A percentile compares a stretch with the other conserved stretches of the same genome.
Conservation (phyloP, 768 basidiomycete species). For the Leucogyrophana mollusca region DNA sequence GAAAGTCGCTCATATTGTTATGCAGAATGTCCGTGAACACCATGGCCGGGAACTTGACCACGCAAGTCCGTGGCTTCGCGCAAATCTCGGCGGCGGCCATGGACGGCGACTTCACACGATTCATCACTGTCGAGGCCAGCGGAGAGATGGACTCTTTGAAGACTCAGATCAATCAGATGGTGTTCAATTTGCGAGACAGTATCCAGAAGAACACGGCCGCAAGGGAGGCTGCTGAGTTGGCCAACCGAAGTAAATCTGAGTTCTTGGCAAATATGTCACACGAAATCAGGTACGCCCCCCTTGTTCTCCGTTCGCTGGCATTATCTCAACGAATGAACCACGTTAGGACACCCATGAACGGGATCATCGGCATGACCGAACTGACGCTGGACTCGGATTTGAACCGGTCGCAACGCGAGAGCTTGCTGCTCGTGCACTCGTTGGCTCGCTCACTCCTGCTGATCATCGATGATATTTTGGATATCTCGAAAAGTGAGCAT, state of each 20-base stretch:
- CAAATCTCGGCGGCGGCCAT: constrained; percentile 98
- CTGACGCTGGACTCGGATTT: constrained; percentile 95
- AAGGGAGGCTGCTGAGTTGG: constrained; percentile 93
- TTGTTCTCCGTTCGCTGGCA: constrained; percentile 4
- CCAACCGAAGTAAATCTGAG: constrained; percentile 96
- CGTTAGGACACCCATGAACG: constrained; percentile 99
- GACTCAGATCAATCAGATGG: constrained; percentile 99
- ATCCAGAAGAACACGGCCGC: constrained; percentile 99
- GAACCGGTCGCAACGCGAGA: constrained; percentile 92
- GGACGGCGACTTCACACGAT: constrained; percentile 97
- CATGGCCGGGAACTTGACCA: constrained; percentile 96
- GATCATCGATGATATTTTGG: constrained; percentile 99
- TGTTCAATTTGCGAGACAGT: constrained; percentile 92
- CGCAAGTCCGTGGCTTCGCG: constrained; percentile 97
- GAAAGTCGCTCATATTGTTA: constrained; percentile 3
- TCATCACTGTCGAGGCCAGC: constrained; percentile 97
- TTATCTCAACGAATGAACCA: constrained; percentile 6
- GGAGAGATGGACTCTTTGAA: constrained; percentile 99
- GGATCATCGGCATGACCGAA: constrained; percentile 99
- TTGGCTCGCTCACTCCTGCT: constrained; percentile 89
- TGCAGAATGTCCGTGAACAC: constrained; percentile 91
- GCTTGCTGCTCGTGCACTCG: constrained; percentile 91
- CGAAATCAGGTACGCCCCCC: constrained; percentile 79
- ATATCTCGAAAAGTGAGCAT: constrained; percentile 95
- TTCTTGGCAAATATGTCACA: constrained; percentile 99